Conservation (phyloP, 2,329 filamentous ascomycete genomes). For the Colletotrichum cuscutae region DNA sequence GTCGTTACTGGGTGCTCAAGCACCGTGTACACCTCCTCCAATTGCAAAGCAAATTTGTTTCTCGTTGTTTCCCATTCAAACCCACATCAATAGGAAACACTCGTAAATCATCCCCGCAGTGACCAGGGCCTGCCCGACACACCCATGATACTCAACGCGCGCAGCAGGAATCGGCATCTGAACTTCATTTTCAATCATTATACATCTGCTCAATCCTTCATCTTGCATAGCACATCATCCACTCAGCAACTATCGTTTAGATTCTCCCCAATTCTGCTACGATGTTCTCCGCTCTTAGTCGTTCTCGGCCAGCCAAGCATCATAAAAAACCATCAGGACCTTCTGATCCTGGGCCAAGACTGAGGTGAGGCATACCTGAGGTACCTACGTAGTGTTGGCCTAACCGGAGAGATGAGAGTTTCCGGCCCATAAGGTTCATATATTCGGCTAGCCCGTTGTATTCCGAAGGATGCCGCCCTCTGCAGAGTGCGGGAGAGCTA, state of each 20-base stretch:
- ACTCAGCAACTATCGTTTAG: not conserved
- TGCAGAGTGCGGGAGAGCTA: constrained; percentile 10
- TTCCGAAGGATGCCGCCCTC: not conserved
- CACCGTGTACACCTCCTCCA: not conserved
- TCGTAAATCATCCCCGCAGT: not conserved
- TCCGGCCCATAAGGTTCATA: not conserved
- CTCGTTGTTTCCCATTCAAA: constrained; percentile 18
- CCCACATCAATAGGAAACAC: constrained; percentile 24
- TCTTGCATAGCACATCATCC: not conserved
- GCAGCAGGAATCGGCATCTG: not conserved
- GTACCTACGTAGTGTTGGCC: too few species aligned
- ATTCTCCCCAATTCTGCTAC: not conserved
- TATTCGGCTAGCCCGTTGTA: constrained; percentile 1
- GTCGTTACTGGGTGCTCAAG: not conserved
- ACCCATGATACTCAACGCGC: not conserved
- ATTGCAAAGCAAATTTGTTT: not conserved
- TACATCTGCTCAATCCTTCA: not conserved
- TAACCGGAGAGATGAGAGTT: not conserved
- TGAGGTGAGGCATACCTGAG: not conserved
- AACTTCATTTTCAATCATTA: not conserved
- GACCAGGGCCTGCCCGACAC: not conserved
- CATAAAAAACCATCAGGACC: not conserved
- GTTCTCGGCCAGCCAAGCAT: not conserved
- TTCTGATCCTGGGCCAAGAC: not conserved
- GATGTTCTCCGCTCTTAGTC: not conserved